Evolutionary conservation across 2,329 filamentous ascomycete species (phyloP), one percentile per base, ranked within the genome.

Genomic region (Whalleya microplaca): DNA sequence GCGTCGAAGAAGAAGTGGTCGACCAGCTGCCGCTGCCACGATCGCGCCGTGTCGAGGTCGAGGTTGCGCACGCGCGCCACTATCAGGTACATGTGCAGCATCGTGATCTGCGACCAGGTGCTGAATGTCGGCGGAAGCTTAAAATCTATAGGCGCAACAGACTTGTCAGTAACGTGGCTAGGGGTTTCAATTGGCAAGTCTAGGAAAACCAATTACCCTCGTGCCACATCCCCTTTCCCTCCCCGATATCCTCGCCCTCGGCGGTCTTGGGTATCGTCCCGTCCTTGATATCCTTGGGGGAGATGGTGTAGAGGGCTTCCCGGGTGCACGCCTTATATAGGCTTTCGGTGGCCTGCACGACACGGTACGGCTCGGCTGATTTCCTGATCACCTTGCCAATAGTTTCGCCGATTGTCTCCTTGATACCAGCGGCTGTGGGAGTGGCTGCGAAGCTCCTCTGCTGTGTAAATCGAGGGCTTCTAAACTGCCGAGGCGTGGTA

Each of bases 1-100:
- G 90, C 90, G 68, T 90, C 88, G 78, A 91, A 91, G 80, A 94
- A 98, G 81, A 96, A 97, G 75, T 98, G 92, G 76, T 99, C 93
- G 45, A 95, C 85, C 61, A 99, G 82, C 76, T 96, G 91, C 69
- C 92, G 90, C 73, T 96, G 91, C 87, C 92, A 96, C 55, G 85
- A 83, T 58, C 85, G 82, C 64, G 90, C 87, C 64, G 84, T 80
- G 20, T 88, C 83, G 51, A 81, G 78, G 20, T 91, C 87, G 66
- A 97, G 85, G 73, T 87, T 88, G 63, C 95, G 90, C 66, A 97
- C 79, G 54, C 93, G 89, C 45, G 91, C 89, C 53, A 91, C 90
- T 57, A 98, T 76, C 56, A 97, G 84, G 80, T 96, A 98, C 83
- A 99, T 90, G 79, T 99, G 94, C 56, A 99, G 83, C 82, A 96